Percentiles rank a stretch among this genome's conserved stretches.
Evolutionary conservation across 106 monocot genomes (phyloP).

Genomic region (Dioscorea alata): DNA sequence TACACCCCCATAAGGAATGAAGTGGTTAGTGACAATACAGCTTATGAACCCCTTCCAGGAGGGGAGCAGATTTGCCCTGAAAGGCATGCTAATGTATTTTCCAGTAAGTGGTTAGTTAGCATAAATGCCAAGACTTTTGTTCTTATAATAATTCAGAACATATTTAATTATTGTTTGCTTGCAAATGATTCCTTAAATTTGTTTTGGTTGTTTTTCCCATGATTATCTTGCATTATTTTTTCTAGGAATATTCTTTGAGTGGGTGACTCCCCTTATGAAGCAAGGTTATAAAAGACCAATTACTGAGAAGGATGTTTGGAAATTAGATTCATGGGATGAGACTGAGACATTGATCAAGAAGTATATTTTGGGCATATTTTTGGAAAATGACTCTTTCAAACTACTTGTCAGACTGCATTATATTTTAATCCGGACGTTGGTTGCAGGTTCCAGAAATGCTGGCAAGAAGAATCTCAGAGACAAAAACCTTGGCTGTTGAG

Average conservation of each 20-base stretch:
- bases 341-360: slow-evolving; percentile 74
- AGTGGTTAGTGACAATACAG: slow-evolving; percentile 31
- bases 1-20: slow-evolving; percentile 58
- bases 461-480: slow-evolving; percentile 67
- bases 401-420: no score
- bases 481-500: slow-evolving; percentile 90
- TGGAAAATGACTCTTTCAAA: no score
- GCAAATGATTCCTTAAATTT: neutral
- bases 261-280: slow-evolving; percentile 96
- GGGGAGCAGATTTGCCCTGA: slow-evolving; percentile 90
- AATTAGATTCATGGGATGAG: slow-evolving; percentile 94
- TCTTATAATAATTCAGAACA: no score
- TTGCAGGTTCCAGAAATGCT: slow-evolving; percentile 77
- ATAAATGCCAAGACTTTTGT: neutral
- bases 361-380: slow-evolving; percentile 14
- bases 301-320: slow-evolving; percentile 98
- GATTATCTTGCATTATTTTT: neutral
- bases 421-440: neutral
- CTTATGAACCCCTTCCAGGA: slow-evolving; percentile 70
- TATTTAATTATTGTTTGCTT: neutral
- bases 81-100: slow-evolving; percentile 66
- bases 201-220: neutral
- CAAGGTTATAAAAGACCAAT: slow-evolving; percentile 79
- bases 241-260: slow-evolving; percentile 71
- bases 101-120: slow-evolving; percentile 52